Percentiles rank a stretch among this genome's conserved stretches.
Evolutionary conservation across 2,329 filamentous ascomycete genomes (phyloP).

Genomic region (Lomentospora prolificans): DNA sequence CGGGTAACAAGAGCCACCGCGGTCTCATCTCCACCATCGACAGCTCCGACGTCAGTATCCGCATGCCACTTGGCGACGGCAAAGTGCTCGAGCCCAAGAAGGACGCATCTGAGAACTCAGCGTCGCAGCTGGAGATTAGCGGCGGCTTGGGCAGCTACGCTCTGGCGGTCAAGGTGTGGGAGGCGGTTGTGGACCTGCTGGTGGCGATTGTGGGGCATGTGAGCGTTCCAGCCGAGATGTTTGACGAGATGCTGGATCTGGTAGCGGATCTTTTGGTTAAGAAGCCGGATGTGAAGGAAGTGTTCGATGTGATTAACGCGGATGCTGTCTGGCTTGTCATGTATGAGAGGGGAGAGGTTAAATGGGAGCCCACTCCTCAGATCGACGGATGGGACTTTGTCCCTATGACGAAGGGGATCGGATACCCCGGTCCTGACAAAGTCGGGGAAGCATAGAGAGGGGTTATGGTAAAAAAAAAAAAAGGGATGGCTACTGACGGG

Average conservation of each 20-base stretch:
- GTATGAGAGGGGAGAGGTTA: constrained; percentile 34
- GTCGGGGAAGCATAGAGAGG: not conserved
- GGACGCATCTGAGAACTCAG: constrained; percentile 8
- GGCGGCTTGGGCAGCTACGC: constrained; percentile 47
- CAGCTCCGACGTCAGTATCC: constrained; percentile 9
- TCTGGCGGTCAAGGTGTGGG: constrained; percentile 55
- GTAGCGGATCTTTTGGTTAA: constrained; percentile 40
- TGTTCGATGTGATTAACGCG: constrained; percentile 54
- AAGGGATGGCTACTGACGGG: not conserved
- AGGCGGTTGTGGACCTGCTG: constrained; percentile 49
- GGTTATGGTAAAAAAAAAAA: not conserved
- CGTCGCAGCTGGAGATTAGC: not conserved
- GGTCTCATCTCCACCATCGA: not conserved
- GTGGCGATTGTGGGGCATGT: constrained; percentile 53
- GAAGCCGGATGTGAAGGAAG: constrained; percentile 38
- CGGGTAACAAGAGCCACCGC: not conserved
- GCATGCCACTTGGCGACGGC: constrained; percentile 18
- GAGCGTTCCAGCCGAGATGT: constrained; percentile 54
- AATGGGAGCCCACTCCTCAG: constrained; percentile 26
- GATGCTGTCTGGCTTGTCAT: constrained; percentile 69
- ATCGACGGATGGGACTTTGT: constrained; percentile 33
- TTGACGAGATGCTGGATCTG: constrained; percentile 61
- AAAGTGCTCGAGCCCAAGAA: constrained; percentile 14
- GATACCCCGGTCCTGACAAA: not conserved
- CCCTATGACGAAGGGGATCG: constrained; percentile 14